Conservation (phyloP, 2,329 filamentous ascomycete genomes). For the Alternaria solani region DNA sequence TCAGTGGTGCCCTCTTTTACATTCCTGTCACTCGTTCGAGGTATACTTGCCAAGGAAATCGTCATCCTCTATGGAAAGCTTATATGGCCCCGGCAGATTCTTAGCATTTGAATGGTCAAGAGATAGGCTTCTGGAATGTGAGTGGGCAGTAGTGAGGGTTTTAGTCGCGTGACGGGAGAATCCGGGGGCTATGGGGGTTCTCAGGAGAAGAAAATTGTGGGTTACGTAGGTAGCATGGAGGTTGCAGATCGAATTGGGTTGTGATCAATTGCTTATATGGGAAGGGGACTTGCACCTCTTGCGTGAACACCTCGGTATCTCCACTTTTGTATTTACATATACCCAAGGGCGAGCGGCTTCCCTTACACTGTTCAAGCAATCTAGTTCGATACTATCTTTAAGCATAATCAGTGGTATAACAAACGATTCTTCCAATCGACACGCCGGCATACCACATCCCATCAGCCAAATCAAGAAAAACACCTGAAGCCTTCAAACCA, state of each 20-base stretch:
- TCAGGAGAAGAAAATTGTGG: background rate
- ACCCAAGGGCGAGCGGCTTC: background rate
- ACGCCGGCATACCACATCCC: background rate
- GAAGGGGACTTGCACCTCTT: background rate
- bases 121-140: conserved; percentile 1
- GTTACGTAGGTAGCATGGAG: background rate
- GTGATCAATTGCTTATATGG: background rate
- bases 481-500: background rate
- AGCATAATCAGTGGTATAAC: background rate
- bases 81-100: background rate
- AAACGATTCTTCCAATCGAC: no score
- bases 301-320: background rate
- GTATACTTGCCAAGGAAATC: conserved; percentile 1
- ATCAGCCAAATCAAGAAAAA: background rate
- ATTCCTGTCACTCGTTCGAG: background rate
- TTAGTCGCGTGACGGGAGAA: conserved; percentile 1
- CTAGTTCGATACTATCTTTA: background rate
- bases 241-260: background rate
- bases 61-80: background rate
- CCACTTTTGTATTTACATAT: background rate
- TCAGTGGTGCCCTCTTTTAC: conserved; percentile 10
- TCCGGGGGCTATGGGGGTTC: background rate
- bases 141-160: background rate
- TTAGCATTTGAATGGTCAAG: conserved; percentile 1
- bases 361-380: background rate